Conservation (phyloP, 2,329 filamentous ascomycete genomes). For the Blastomyces gilchristii region DNA sequence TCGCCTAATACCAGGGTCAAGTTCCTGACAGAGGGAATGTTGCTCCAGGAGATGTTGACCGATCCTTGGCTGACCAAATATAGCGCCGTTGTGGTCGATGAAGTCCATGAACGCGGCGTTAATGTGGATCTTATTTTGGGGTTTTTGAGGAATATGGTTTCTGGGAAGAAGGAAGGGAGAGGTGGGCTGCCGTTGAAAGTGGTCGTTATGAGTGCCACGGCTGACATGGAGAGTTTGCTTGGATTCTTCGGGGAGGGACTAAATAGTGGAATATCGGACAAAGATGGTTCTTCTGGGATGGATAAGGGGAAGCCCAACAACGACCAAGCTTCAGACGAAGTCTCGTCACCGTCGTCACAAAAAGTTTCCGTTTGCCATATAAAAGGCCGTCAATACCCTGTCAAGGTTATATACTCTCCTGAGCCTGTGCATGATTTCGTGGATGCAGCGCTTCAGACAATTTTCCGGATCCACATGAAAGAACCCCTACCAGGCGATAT, state of each 20-base stretch:
- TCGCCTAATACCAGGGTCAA: constrained; percentile 81
- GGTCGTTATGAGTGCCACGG: constrained; percentile 93
- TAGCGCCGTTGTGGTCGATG: constrained; percentile 83
- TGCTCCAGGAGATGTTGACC: constrained; percentile 82
- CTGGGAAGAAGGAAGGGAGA: constrained; percentile 48
- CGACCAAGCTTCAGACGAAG: not conserved
- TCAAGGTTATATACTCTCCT: constrained; percentile 64
- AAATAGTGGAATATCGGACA: constrained; percentile 6
- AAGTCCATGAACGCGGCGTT: constrained; percentile 91
- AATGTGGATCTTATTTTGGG: constrained; percentile 88
- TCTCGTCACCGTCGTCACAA: constrained; percentile 15
- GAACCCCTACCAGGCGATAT: constrained; percentile 92
- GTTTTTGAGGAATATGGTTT: constrained; percentile 70
- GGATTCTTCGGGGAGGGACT: constrained; percentile 54
- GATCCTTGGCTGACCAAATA: constrained; percentile 77
- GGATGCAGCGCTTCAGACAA: constrained; percentile 66
- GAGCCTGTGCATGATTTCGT: constrained; percentile 70
- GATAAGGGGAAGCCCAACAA: not conserved
- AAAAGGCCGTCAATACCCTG: constrained; percentile 77
- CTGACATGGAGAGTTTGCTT: constrained; percentile 69
- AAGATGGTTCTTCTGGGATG: not conserved
- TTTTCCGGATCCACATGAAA: constrained; percentile 77
- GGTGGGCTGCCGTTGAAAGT: constrained; percentile 72
- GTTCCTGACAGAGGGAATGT: constrained; percentile 91
- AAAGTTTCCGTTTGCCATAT: constrained; percentile 54